Evolutionary conservation across 169 alveolate species (phyloP).

Genomic region (Cryptosporidium andersoni): DNA sequence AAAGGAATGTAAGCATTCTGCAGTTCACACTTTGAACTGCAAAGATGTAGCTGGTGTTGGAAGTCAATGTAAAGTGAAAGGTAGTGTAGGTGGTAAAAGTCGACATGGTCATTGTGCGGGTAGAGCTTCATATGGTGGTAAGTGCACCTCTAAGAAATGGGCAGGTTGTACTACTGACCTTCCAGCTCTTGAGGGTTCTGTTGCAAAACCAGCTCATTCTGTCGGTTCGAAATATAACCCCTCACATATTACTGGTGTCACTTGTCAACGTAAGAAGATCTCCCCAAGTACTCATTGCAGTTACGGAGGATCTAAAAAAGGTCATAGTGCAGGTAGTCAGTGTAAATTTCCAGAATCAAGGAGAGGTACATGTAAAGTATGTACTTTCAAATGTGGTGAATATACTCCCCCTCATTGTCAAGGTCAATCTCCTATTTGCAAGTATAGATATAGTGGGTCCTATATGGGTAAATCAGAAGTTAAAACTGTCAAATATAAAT

Average conservation of each 20-base stretch:
- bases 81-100: conserved; percentile 54
- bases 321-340: conserved; percentile 23
- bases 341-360: conserved; percentile 14
- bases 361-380: conserved; percentile 1
- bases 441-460: conserved; percentile 20
- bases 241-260: conserved; percentile 44
- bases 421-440: conserved; percentile 32
- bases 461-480: conserved; percentile 2
- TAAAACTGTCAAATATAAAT: not conserved
- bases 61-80: conserved; percentile 18
- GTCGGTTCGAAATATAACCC: conserved; percentile 22
- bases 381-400: conserved; percentile 8
- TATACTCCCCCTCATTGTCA: conserved; percentile 46
- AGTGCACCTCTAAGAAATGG: conserved; percentile 37
- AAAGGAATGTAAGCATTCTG: conserved; percentile 46
- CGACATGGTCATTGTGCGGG: conserved; percentile 32
- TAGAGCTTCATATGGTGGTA: conserved; percentile 43
- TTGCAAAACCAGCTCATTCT: conserved; percentile 26
- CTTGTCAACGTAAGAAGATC: conserved; percentile 9
- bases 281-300: conserved; percentile 29
- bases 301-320: conserved; percentile 14
- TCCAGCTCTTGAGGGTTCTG: conserved; percentile 56
- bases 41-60: conserved; percentile 17
- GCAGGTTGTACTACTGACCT: conserved; percentile 68
- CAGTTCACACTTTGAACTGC: conserved; percentile 17